phyloP scores from a whole-genome alignment of 352 stramenopile species.

The Globisporangium iwayamae region DNA sequence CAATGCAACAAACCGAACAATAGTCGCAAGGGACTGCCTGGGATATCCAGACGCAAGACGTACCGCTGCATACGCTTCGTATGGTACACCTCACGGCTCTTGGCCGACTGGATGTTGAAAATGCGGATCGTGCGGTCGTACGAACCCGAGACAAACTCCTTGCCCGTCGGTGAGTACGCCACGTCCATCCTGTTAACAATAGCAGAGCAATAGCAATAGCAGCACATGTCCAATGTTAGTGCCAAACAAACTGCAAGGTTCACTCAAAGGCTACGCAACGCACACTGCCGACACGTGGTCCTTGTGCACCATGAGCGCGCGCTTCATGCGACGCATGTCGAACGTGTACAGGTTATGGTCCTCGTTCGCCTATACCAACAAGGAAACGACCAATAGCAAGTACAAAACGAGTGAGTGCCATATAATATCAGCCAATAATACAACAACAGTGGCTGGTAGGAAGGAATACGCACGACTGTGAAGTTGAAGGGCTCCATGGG shows the following conservation, averaged over 20 bases:
- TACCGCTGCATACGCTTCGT: slow-evolving; percentile 98
- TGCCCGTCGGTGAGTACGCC: slow-evolving; percentile 95
- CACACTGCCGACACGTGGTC: slow-evolving; percentile 97
- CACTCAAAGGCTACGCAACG: slow-evolving; percentile 18
- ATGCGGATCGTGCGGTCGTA: slow-evolving; percentile 99
- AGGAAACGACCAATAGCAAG: not conserved
- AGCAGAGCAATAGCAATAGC: not conserved
- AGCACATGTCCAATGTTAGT: not conserved
- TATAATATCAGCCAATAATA: not conserved
- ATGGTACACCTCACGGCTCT: slow-evolving; percentile 95
- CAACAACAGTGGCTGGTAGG: not conserved
- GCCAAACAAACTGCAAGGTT: not conserved
- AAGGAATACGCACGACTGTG: slow-evolving; percentile 75
- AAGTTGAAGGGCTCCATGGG: slow-evolving; percentile 99
- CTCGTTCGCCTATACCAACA: slow-evolving; percentile 90
- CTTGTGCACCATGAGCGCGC: slow-evolving; percentile 95
- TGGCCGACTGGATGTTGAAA: slow-evolving; percentile 88
- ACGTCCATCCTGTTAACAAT: slow-evolving; percentile 89
- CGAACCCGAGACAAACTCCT: slow-evolving; percentile 96
- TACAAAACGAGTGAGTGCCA: not conserved
- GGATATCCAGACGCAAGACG: slow-evolving; percentile 8
- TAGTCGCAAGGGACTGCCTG: not conserved
- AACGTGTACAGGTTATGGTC: slow-evolving; percentile 99
- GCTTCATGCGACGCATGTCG: slow-evolving; percentile 97
- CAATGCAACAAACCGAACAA: slow-evolving; percentile 2